Percentiles rank a stretch among this genome's conserved stretches.
Conservation (phyloP, 2,329 filamentous ascomycete species). For the Trichophyton simii region DNA sequence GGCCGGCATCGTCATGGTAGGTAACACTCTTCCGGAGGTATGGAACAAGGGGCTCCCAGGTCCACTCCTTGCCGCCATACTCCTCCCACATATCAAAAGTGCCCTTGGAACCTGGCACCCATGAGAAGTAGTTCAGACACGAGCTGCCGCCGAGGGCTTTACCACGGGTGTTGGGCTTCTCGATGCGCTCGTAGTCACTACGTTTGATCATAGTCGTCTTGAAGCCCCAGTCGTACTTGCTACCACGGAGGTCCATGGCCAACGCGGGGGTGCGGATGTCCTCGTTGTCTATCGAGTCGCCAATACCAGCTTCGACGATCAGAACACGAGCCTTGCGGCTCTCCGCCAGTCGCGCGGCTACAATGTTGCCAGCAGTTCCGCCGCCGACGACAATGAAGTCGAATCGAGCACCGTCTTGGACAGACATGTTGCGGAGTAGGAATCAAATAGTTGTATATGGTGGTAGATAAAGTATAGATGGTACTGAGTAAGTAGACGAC, state of each 20-base stretch:
- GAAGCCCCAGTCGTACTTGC: conserved; percentile 48
- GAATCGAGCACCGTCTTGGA: conserved; percentile 7
- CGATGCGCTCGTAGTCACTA: conserved; percentile 44
- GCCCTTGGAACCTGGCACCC: conserved; percentile 45
- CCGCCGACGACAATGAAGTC: conserved; percentile 27
- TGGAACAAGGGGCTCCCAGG: conserved; percentile 38
- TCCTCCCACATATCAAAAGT: conserved; percentile 44
- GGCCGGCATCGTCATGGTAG: conserved; percentile 43
- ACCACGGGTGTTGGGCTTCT: conserved; percentile 52
- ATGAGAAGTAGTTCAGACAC: conserved; percentile 52
- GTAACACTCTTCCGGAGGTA: conserved; percentile 47
- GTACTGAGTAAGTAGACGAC: background rate
- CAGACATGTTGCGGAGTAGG: background rate
- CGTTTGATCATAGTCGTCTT: conserved; percentile 48
- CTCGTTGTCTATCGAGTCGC: conserved; percentile 38
- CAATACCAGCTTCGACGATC: conserved; percentile 27
- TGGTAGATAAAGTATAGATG: background rate
- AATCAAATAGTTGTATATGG: background rate
- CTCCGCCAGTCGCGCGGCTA: conserved; percentile 43
- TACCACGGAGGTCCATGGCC: conserved; percentile 43
- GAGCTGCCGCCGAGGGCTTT: conserved; percentile 48
- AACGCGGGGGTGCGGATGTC: conserved; percentile 43
- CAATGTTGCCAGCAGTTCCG: conserved; percentile 28
- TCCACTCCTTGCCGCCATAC: conserved; percentile 42
- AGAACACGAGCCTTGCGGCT: conserved; percentile 35